Conservation (phyloP, 805 yeast genomes). For the Wickerhamiella alocasiicola region DNA sequence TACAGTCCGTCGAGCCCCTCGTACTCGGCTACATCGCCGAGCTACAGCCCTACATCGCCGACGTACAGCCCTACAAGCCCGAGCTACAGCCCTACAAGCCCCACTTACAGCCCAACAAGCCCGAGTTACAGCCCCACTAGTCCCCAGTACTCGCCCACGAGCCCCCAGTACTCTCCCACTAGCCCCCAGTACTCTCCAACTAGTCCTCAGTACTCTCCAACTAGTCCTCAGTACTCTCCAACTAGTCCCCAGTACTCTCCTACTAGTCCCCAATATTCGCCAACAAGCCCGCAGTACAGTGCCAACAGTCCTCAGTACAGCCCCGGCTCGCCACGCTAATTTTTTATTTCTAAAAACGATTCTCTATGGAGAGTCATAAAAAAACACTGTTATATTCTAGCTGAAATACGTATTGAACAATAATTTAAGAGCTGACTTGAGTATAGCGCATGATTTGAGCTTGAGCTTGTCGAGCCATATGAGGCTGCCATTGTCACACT, state of each 20-base stretch:
- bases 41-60: slow-evolving; percentile 44
- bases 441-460: no score
- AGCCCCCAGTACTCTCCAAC: slow-evolving; percentile 66
- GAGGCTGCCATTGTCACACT: no score
- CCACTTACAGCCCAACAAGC: slow-evolving; percentile 63
- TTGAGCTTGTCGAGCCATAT: no score
- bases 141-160: slow-evolving; percentile 55
- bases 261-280: slow-evolving; percentile 41
- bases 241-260: slow-evolving; percentile 52
- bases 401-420: no score
- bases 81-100: slow-evolving; percentile 49
- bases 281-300: slow-evolving; percentile 66
- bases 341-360: no score
- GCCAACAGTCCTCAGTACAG: slow-evolving; percentile 52
- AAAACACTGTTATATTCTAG: no score
- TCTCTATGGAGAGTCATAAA: no score
- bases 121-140: slow-evolving; percentile 57
- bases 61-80: slow-evolving; percentile 56
- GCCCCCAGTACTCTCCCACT: slow-evolving; percentile 48
- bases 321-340: slow-evolving; percentile 9
- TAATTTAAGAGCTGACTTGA: no score
- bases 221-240: slow-evolving; percentile 69
- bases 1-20: slow-evolving; percentile 53
- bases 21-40: slow-evolving; percentile 62
- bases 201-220: slow-evolving; percentile 66